Evolutionary conservation across 306 rosid species (phyloP).

Genomic region (Chamaecrista fasciculata): DNA sequence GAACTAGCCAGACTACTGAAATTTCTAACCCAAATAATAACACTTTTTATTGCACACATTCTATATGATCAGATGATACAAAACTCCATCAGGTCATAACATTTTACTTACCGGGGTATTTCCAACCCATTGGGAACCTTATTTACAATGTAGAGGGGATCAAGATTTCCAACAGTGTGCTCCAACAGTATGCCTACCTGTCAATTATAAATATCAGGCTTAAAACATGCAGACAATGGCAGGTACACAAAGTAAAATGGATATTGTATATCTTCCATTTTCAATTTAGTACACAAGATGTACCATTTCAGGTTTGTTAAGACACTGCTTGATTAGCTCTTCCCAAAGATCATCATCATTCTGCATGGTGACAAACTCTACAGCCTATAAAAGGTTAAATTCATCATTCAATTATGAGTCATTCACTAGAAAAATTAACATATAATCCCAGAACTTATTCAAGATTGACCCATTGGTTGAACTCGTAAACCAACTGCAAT

Average conservation of each 20-base stretch:
- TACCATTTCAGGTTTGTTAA: slow-evolving; percentile 40
- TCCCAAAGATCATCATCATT: slow-evolving; percentile 44
- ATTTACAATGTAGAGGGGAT: slow-evolving; percentile 69
- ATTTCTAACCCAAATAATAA: background rate
- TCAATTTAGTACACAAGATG: slow-evolving; percentile 9
- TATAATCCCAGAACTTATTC: background rate
- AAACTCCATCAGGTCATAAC: slow-evolving; percentile 16
- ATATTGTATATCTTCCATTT: background rate
- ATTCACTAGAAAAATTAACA: background rate
- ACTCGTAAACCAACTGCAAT: slow-evolving; percentile 19
- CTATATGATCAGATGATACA: slow-evolving; percentile 15
- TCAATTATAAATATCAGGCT: slow-evolving; percentile 33
- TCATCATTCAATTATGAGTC: background rate
- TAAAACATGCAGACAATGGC: slow-evolving; percentile 13
- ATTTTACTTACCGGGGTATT: slow-evolving; percentile 78
- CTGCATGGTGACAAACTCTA: slow-evolving; percentile 58
- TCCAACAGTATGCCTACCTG: slow-evolving; percentile 92
- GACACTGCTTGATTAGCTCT: slow-evolving; percentile 39
- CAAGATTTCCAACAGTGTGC: slow-evolving; percentile 84
- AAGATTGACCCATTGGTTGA: slow-evolving; percentile 8
- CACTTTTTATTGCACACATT: background rate
- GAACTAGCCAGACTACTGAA: background rate
- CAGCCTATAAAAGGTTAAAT: slow-evolving; percentile 53
- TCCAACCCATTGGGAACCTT: slow-evolving; percentile 95
- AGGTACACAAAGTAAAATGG: slow-evolving; percentile 12